These are phyloP conservation scores for Tetrahymena borealis DNA, from an alignment of 73 alveolate genomes.

Conservation along the genomic window DNA sequence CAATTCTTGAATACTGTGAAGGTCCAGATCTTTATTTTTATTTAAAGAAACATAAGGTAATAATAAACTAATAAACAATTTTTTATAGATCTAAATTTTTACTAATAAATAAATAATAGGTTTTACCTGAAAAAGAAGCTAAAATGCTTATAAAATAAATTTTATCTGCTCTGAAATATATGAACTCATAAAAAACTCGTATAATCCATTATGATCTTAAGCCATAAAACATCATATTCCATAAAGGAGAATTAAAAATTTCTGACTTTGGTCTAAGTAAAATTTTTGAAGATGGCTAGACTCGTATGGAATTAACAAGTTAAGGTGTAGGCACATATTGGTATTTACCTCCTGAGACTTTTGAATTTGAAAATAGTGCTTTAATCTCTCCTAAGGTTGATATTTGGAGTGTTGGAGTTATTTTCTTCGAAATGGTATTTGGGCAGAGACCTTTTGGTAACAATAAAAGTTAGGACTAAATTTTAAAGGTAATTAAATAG, in stretches of 20 bases:
- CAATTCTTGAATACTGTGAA: conserved; percentile 91
- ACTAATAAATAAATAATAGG: not conserved
- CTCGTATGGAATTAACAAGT: conserved; percentile 89
- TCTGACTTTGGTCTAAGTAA: conserved; percentile 99
- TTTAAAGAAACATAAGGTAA: conserved; percentile 67
- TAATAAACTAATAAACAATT: not conserved
- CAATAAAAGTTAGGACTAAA: conserved; percentile 83
- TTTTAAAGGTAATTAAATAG: conserved; percentile 65
- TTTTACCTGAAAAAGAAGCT: conserved; percentile 93
- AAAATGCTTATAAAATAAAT: conserved; percentile 87
- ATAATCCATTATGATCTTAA: conserved; percentile 97
- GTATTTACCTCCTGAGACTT: conserved; percentile 99
- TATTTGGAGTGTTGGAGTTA: conserved; percentile 96
- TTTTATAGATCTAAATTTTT: not conserved
- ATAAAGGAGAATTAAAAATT: conserved; percentile 93
- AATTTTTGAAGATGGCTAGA: conserved; percentile 72
- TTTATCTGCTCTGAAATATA: conserved; percentile 90
- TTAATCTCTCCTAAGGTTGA: conserved; percentile 90
- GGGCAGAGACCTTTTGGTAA: conserved; percentile 97
- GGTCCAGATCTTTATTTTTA: conserved; percentile 94
- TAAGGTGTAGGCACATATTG: conserved; percentile 99
- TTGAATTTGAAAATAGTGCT: conserved; percentile 66
- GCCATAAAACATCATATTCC: conserved; percentile 93
- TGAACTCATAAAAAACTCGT: conserved; percentile 50
- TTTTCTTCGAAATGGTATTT: conserved; percentile 89